Conservation (phyloP, 306 rosid genomes). For the Albizia julibrissin region DNA sequence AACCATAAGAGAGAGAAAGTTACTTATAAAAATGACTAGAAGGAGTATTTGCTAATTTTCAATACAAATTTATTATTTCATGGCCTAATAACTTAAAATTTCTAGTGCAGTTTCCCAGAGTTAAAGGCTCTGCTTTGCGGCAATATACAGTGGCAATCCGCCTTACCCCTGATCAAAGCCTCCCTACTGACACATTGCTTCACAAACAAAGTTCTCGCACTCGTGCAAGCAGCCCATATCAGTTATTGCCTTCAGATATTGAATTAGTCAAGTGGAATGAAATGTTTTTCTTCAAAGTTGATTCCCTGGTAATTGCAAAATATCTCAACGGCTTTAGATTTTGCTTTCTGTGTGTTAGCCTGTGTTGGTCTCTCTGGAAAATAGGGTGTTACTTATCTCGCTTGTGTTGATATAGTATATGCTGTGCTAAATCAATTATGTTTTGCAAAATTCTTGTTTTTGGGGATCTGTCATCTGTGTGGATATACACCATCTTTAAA, state of each 20-base stretch:
- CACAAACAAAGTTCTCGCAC: conserved; percentile 93
- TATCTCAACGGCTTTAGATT: conserved; percentile 20
- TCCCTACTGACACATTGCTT: conserved; percentile 45
- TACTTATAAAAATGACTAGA: no score
- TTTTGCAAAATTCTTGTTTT: neutral
- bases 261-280: conserved; percentile 90
- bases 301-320: conserved; percentile 63
- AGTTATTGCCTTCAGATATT: conserved; percentile 53
- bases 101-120: conserved; percentile 70
- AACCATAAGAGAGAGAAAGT: no score
- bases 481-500: neutral
- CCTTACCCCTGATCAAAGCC: conserved; percentile 59
- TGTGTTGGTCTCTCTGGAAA: conserved; percentile 5
- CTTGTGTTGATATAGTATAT: neutral
- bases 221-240: conserved; percentile 66
- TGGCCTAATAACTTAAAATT: conserved; percentile 15
- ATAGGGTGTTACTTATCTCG: neutral
- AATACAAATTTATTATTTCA: conserved; percentile 1
- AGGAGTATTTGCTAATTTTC: neutral
- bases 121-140: conserved; percentile 61
- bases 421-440: neutral
- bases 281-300: conserved; percentile 92
- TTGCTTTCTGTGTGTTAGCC: conserved; percentile 3
- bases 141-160: conserved; percentile 77
- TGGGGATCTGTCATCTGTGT: neutral